A percentile compares a stretch with the other conserved stretches of the same genome.
These are phyloP conservation scores for Suillus tomentosus DNA, from an alignment of 768 basidiomycete genomes.

Conservation along the genomic window DNA sequence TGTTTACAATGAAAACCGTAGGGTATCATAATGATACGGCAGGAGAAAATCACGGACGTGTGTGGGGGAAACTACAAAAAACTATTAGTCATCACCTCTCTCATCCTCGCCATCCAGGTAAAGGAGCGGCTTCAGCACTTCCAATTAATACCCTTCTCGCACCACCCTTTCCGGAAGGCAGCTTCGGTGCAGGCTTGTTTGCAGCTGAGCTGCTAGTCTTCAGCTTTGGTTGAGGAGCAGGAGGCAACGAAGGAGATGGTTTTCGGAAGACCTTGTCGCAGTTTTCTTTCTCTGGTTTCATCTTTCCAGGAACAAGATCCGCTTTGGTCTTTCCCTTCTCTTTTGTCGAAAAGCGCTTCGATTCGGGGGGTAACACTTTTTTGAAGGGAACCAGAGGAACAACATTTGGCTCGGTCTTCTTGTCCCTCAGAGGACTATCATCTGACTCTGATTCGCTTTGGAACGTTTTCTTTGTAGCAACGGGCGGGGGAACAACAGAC, in stretches of 20 bases:
- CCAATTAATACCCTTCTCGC: constrained; percentile 68
- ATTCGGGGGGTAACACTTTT: constrained; percentile 20
- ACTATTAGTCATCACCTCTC: not conserved
- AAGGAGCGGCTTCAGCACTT: constrained; percentile 61
- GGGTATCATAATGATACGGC: constrained; percentile 13
- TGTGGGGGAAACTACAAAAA: constrained; percentile 11
- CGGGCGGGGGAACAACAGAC: constrained; percentile 23
- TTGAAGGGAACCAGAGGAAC: constrained; percentile 24
- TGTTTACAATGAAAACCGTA: constrained; percentile 2
- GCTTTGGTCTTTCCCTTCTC: constrained; percentile 44
- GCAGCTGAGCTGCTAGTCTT: not conserved
- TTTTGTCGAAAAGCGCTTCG: constrained; percentile 35
- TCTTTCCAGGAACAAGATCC: constrained; percentile 26
- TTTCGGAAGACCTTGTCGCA: constrained; percentile 36
- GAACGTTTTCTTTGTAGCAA: constrained; percentile 17
- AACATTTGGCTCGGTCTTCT: constrained; percentile 41
- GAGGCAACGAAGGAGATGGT: constrained; percentile 25
- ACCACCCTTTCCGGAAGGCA: constrained; percentile 45
- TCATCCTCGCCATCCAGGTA: constrained; percentile 53
- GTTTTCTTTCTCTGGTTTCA: constrained; percentile 40
- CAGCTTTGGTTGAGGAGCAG: constrained; percentile 20
- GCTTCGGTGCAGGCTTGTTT: constrained; percentile 28
- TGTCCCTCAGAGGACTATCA: constrained; percentile 58
- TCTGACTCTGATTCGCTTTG: constrained; percentile 49
- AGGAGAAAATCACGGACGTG: not conserved